These are phyloP conservation scores for Trametes sanguinea DNA, from an alignment of 768 basidiomycete species.

Conservation along the genomic window DNA sequence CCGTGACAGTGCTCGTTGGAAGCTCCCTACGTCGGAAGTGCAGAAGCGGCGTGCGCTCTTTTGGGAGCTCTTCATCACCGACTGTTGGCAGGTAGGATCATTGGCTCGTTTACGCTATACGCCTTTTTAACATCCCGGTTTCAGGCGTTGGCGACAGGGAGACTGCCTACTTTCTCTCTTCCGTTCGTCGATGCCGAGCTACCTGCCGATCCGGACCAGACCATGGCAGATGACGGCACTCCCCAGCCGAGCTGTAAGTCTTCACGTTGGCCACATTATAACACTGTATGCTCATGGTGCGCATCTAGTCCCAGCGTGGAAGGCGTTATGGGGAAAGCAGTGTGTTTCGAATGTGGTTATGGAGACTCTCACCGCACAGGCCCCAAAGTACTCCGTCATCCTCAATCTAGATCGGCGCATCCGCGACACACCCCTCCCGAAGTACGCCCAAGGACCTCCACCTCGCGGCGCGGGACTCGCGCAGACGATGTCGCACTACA, in stretches of 20 bases:
- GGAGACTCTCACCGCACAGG: slow-evolving; percentile 55
- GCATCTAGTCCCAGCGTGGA: slow-evolving; percentile 55
- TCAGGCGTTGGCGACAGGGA: slow-evolving; percentile 49
- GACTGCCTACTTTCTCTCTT: slow-evolving; percentile 41
- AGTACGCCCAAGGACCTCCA: slow-evolving; percentile 54
- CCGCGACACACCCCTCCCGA: slow-evolving; percentile 64
- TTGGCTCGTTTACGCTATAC: slow-evolving; percentile 32
- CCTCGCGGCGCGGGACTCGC: slow-evolving; percentile 53
- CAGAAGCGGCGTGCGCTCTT: slow-evolving; percentile 66
- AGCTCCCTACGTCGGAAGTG: slow-evolving; percentile 60
- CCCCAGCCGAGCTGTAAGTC: slow-evolving; percentile 42
- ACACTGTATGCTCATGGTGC: slow-evolving; percentile 40
- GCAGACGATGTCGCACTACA: slow-evolving; percentile 71
- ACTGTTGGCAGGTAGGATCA: slow-evolving; percentile 45
- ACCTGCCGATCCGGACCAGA: slow-evolving; percentile 58
- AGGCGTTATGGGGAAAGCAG: slow-evolving; percentile 54
- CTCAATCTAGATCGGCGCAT: slow-evolving; percentile 69
- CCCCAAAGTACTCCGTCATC: slow-evolving; percentile 63
- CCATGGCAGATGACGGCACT: slow-evolving; percentile 55
- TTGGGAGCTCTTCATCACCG: slow-evolving; percentile 66
- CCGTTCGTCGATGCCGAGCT: slow-evolving; percentile 51
- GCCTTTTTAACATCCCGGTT: slow-evolving; percentile 14
- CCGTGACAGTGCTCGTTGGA: slow-evolving; percentile 71
- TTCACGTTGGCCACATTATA: slow-evolving; percentile 47
- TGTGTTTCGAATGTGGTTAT: slow-evolving; percentile 57